A percentile compares a stretch with the other conserved stretches of the same genome.
These are phyloP conservation scores for Neurospora africana DNA, from an alignment of 495 filamentous ascomycete genomes.

Conservation along the genomic window DNA sequence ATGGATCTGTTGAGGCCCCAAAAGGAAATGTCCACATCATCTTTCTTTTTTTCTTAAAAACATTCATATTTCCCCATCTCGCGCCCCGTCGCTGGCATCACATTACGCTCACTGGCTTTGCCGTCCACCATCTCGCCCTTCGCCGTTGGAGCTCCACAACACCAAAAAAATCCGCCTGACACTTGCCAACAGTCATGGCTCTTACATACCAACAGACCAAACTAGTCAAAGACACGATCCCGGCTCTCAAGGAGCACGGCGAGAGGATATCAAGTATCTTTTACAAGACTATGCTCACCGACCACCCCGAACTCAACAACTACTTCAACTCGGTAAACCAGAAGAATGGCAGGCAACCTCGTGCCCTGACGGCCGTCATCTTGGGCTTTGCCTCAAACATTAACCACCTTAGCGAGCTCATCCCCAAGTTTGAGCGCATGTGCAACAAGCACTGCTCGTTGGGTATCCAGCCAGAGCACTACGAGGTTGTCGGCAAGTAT, in stretches of 20 bases:
- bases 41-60: not conserved
- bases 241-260: conserved; percentile 50
- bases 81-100: not conserved
- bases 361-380: conserved; percentile 54
- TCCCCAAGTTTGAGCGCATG: conserved; percentile 57
- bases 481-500: conserved; percentile 57
- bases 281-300: conserved; percentile 56
- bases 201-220: conserved; percentile 32
- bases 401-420: conserved; percentile 53
- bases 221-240: conserved; percentile 35
- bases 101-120: not conserved
- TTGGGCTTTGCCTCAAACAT: conserved; percentile 62
- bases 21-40: not conserved
- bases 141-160: not conserved
- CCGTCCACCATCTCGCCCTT: not conserved
- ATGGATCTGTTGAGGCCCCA: not conserved
- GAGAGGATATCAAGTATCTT: conserved; percentile 54
- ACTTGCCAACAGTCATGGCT: conserved; percentile 21
- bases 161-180: not conserved
- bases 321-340: conserved; percentile 65
- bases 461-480: conserved; percentile 57
- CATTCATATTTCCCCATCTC: not conserved
- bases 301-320: conserved; percentile 52
- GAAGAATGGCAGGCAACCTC: conserved; percentile 54
- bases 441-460: conserved; percentile 66